Evolutionary conservation across 768 basidiomycete genomes (phyloP), one percentile per base, ranked within the genome.

Genomic region (Tulasnella sp.): DNA sequence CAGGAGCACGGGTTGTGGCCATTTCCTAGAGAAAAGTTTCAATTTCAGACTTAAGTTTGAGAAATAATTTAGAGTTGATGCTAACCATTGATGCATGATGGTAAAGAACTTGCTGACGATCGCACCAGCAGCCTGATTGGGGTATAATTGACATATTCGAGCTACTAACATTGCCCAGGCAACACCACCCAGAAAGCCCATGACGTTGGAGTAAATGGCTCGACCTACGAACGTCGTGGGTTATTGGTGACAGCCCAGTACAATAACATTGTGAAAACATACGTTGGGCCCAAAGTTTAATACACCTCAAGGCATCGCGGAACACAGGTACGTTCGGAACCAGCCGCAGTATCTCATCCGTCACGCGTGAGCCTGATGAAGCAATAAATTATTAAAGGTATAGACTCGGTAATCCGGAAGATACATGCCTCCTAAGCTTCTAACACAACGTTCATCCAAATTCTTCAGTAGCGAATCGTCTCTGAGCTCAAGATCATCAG

Each of bases 121-220:
- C 3, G 87, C 88, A 13, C 91, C 90, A 10, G 92, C 89, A 53
- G 81, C 79, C 6, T 90, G 92, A 55, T 82, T 95, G 27, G 95
- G 95, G 65, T 98, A 99, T 48, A 99, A 68, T 62, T 99, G 95
- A 69, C 95, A 99, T 74, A 98, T 91, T 65, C 95, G 81, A 45
- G 95, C 95, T n/a, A 96, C 92, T 34, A 98, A 77, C 72, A 98
- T 85, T 3, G 93, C 88, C 95, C 95, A 99, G 25, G 92, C 93
- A 1, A 98, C 93, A 61, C 95, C 95, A 51, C 95, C 95, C 28
- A 93, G 75, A 65, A 98, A 99, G 16, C 93, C 95, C 59, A 90
- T 90, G 9, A 96, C 89, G 64, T 99, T 99, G 0, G 91, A 93
- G 66, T 96, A 96, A 55, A 99, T 93, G 22, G 92, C 95, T 67